A percentile compares a stretch with the other conserved stretches of the same genome.
These are phyloP conservation scores for Hydrangea macrophylla DNA, from an alignment of 148 eudicot species.

Conservation along the genomic window DNA sequence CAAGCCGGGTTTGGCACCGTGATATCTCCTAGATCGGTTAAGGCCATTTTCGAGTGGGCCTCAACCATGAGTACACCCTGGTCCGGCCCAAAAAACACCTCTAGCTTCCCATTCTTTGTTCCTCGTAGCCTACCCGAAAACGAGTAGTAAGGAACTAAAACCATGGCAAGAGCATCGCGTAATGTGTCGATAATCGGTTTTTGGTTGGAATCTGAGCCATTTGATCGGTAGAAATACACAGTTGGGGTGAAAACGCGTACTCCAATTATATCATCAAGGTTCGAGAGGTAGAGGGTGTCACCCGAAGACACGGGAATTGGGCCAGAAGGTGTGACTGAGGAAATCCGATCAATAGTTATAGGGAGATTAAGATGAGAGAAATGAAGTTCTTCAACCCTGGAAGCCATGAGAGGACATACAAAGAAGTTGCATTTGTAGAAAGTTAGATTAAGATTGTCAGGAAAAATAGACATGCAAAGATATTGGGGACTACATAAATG, in stretches of 20 bases:
- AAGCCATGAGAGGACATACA: slow-evolving; percentile 40
- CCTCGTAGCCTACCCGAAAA: slow-evolving; percentile 78
- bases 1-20: slow-evolving; percentile 82
- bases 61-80: slow-evolving; percentile 77
- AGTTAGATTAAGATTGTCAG: neutral
- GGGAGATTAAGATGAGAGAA: slow-evolving; percentile 60
- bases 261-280: slow-evolving; percentile 86
- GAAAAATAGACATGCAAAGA: slow-evolving; percentile 21
- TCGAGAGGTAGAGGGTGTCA: slow-evolving; percentile 76
- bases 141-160: slow-evolving; percentile 87
- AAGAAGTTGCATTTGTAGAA: slow-evolving; percentile 25
- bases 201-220: neutral
- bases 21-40: slow-evolving; percentile 59
- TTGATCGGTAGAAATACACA: slow-evolving; percentile 61
- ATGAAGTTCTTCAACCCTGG: slow-evolving; percentile 60
- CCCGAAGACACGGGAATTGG: slow-evolving; percentile 45
- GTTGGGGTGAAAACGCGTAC: slow-evolving; percentile 92
- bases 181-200: slow-evolving; percentile 30
- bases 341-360: slow-evolving; percentile 35
- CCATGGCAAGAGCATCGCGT: slow-evolving; percentile 57
- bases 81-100: slow-evolving; percentile 65
- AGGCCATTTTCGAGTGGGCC: slow-evolving; percentile 48
- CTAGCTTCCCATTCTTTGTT: slow-evolving; percentile 57
- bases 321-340: slow-evolving; percentile 43
- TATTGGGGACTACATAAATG: slow-evolving; percentile 9